phyloP scores from a whole-genome alignment of 495 filamentous ascomycete genomes.

The Aspergillus baeticus region DNA sequence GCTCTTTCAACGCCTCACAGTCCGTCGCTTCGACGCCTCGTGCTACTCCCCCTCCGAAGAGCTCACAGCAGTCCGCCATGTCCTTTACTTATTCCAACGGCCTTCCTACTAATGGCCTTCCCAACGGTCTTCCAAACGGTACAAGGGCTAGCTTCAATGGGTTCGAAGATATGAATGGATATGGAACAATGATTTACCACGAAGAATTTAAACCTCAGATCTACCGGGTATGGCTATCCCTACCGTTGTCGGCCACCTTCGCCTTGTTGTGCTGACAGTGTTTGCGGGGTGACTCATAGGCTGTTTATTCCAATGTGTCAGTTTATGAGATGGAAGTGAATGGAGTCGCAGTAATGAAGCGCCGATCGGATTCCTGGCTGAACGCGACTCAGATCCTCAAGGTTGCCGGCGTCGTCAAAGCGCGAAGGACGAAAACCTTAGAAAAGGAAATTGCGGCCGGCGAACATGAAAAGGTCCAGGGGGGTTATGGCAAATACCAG shows the following conservation, averaged over 20 bases:
- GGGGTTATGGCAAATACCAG: conserved; percentile 98
- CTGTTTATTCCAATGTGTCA: conserved; percentile 88
- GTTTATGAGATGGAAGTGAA: conserved; percentile 99
- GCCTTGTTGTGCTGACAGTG: conserved; percentile 12
- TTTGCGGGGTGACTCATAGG: conserved; percentile 48
- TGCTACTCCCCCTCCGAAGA: conserved; percentile 50
- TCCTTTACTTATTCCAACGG: conserved; percentile 47
- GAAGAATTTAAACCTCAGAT: conserved; percentile 68
- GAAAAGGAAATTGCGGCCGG: conserved; percentile 96
- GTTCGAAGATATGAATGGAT: conserved; percentile 51
- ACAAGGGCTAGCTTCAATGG: conserved; percentile 38
- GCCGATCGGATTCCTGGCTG: conserved; percentile 86
- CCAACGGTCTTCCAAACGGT: conserved; percentile 23
- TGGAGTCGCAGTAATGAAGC: conserved; percentile 86
- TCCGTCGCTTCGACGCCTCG: conserved; percentile 54
- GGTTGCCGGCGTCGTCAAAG: conserved; percentile 94
- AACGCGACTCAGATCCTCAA: conserved; percentile 96
- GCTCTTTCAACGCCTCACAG: conserved; percentile 51
- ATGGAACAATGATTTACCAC: conserved; percentile 45
- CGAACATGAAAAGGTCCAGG: conserved; percentile 97
- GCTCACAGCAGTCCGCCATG: conserved; percentile 41
- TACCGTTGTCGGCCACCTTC: background rate
- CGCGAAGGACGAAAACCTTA: conserved; percentile 92
- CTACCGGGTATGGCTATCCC: conserved; percentile 60
- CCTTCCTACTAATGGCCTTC: conserved; percentile 7